Conservation (phyloP, 768 basidiomycete species). For the Suillus brevipes region DNA sequence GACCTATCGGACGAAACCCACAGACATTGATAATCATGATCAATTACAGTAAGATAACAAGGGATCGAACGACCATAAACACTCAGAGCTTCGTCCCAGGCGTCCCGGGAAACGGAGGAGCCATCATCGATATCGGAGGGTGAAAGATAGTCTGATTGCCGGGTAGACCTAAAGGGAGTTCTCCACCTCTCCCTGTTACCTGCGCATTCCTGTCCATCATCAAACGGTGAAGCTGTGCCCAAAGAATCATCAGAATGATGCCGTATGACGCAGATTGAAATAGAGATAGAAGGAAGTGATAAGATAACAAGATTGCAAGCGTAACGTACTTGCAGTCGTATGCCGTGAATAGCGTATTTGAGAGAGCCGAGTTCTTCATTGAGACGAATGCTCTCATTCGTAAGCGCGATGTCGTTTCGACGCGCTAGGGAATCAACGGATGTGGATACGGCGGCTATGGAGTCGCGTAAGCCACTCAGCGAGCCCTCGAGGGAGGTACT, state of each 20-base stretch:
- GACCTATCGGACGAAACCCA: neutral
- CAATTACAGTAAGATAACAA: neutral
- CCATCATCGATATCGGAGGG: constrained; percentile 29
- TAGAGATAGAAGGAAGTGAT: constrained; percentile 12
- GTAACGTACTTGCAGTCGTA: constrained; percentile 71
- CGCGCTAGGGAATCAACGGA: constrained; percentile 62
- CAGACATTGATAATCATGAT: neutral
- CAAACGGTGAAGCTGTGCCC: constrained; percentile 57
- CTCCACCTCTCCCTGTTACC: constrained; percentile 46
- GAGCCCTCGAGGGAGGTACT: constrained; percentile 65
- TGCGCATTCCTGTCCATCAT: constrained; percentile 77
- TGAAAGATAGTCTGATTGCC: constrained; percentile 23
- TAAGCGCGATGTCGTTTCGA: constrained; percentile 62
- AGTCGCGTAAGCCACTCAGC: constrained; percentile 55
- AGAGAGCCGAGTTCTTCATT: constrained; percentile 75
- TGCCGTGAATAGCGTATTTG: constrained; percentile 67
- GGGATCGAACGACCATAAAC: neutral
- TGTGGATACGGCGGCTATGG: constrained; percentile 57
- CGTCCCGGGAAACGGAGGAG: constrained; percentile 28
- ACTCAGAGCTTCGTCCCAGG: constrained; percentile 33
- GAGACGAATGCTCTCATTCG: constrained; percentile 69
- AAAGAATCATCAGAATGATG: constrained; percentile 14
- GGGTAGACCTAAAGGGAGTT: constrained; percentile 22
- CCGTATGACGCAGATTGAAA: constrained; percentile 1
- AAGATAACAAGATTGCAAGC: constrained; percentile 4